Base-by-base conservation (phyloP, 768 basidiomycete species). In the Leccinum subgranulosum region DNA sequence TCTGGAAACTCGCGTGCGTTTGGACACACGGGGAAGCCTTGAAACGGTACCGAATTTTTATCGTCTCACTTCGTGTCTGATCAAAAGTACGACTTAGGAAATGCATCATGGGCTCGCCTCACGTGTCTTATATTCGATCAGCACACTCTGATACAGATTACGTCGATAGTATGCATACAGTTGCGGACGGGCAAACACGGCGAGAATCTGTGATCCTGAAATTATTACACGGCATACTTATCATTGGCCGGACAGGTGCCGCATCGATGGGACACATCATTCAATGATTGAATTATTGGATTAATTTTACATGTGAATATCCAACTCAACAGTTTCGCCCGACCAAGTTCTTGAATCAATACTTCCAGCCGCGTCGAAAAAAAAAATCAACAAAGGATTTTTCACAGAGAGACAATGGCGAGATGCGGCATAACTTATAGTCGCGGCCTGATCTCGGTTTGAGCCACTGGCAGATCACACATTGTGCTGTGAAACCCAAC, bases 1-100 rank as follows among this genome's bases (percentile, higher is more conserved):
- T 33, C 11, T 54, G 54, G 57, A 53, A 59, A 59, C 58, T 27
- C 11, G 49, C 55, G 29, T 49, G 8, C 12, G 41, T 36, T 49
- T 39, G 4, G 28, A 23, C 36, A 43, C 27, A 23, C 43, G 11
- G 39, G n/a, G n/a, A n/a, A n/a, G n/a, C n/a, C 46, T 36, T 46
- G 59, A 61, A 61, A 52, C 52, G 3, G 27, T 14, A 17, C 9
- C 14, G 19, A 17, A 10, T 2, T 15, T 14, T 55, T 15, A 41
- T 19, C 33, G 23, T 48, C 28, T 59, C 31, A 53, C 58, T 46
- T 39, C 29, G 15, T 57, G 55, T 57, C 46, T 47, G 36, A 39
- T 39, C 46, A 25, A 23, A 47, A 15, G 14, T 47, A 11, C 25
- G 25, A 47, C 25, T 25, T 25, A 19, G 25, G 23, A 47, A 15